A percentile compares a stretch with the other conserved stretches of the same genome.
These are phyloP conservation scores for Cucumis hystrix DNA, from an alignment of 306 rosid genomes.

Conservation along the genomic window DNA sequence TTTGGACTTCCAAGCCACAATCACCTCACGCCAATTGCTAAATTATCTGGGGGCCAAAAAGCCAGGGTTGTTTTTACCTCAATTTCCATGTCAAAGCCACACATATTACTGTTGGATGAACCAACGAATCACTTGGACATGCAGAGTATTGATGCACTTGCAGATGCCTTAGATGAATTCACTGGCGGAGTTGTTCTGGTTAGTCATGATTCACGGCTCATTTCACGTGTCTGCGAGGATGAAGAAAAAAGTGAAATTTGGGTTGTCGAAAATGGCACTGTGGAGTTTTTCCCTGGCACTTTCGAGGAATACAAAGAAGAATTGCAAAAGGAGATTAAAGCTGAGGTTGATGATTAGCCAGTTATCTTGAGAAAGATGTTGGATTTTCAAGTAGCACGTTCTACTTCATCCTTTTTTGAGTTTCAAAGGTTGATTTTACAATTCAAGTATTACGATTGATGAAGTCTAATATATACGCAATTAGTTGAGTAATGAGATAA, in stretches of 20 bases:
- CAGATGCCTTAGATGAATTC: conserved; percentile 55
- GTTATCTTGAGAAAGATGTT: background rate
- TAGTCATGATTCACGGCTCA: conserved; percentile 69
- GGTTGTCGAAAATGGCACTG: conserved; percentile 69
- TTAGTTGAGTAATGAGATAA: no score
- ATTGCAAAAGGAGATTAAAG: conserved; percentile 36
- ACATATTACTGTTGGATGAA: conserved; percentile 66
- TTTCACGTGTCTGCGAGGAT: conserved; percentile 59
- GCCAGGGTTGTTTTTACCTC: conserved; percentile 69
- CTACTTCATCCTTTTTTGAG: background rate
- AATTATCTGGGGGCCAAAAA: conserved; percentile 62
- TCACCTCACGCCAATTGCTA: conserved; percentile 62
- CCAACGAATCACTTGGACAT: conserved; percentile 72
- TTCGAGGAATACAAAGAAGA: conserved; percentile 46
- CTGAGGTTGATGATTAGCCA: conserved; percentile 39
- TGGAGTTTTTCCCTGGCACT: conserved; percentile 24
- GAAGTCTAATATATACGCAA: background rate
- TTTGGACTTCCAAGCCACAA: conserved; percentile 63
- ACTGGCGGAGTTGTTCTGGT: conserved; percentile 67
- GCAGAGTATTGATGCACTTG: conserved; percentile 77
- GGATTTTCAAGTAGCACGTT: background rate
- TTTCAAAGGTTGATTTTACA: background rate
- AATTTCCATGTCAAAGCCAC: conserved; percentile 74
- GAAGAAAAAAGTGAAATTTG: conserved; percentile 70
- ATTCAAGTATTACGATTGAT: background rate